phyloP scores from a whole-genome alignment of 2,329 filamentous ascomycete genomes.

The Colletotrichum sp. region DNA sequence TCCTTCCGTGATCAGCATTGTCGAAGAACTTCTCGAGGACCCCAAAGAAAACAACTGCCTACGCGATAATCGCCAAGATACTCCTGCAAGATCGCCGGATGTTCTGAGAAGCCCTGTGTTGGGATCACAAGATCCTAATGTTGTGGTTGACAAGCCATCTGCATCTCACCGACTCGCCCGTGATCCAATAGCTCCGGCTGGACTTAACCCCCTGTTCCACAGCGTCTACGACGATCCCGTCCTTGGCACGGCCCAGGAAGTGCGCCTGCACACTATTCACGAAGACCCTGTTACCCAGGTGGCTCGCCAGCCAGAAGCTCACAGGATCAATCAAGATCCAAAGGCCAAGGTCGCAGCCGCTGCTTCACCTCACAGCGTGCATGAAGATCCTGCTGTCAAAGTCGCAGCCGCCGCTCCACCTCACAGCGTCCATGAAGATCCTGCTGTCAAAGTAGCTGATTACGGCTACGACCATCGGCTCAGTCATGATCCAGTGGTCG shows the following conservation, averaged over 20 bases:
- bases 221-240: neutral
- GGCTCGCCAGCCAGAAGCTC: neutral
- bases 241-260: conserved; percentile 1
- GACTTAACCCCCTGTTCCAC: neutral
- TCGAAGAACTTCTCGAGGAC: neutral
- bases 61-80: neutral
- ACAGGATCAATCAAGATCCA: neutral
- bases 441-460: neutral
- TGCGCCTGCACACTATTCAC: neutral
- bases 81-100: conserved; percentile 9
- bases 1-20: neutral
- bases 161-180: conserved; percentile 1
- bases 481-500: neutral
- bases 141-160: neutral
- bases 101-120: neutral
- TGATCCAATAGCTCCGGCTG: neutral
- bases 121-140: neutral
- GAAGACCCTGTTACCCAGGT: neutral
- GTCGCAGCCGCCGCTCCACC: neutral
- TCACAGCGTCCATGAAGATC: conserved; percentile 1
- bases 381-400: neutral
- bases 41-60: neutral
- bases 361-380: neutral
- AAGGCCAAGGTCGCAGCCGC: neutral
- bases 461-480: conserved; percentile 1